Conservation (phyloP, 306 rosid species). For the Castanospermum australe region DNA sequence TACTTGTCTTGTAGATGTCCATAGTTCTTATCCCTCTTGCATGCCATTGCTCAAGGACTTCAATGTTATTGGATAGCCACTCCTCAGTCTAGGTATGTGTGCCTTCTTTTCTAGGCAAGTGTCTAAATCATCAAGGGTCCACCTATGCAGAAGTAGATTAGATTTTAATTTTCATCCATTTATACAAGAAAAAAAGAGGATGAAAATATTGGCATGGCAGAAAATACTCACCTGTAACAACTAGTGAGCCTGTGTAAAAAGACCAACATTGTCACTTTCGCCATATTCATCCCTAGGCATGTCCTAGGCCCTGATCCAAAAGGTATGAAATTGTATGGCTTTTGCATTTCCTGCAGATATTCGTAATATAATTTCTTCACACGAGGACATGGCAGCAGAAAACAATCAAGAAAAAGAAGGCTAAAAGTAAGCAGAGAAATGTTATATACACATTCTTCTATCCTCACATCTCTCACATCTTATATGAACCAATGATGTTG, state of each 20-base stretch:
- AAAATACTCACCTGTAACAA: slow-evolving; percentile 58
- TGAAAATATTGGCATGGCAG: background rate
- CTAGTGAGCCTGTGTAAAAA: slow-evolving; percentile 60
- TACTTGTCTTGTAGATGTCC: background rate
- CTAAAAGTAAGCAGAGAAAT: too few species aligned
- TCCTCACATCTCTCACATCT: too few species aligned
- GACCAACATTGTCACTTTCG: slow-evolving; percentile 64
- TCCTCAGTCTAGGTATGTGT: slow-evolving; percentile 63
- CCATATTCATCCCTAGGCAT: slow-evolving; percentile 74
- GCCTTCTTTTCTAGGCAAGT: slow-evolving; percentile 69
- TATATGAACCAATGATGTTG: too few species aligned
- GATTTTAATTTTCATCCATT: background rate
- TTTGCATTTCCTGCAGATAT: slow-evolving; percentile 56
- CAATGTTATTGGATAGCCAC: slow-evolving; percentile 74
- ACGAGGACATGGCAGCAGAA: background rate
- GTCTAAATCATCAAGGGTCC: slow-evolving; percentile 66
- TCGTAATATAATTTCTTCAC: background rate
- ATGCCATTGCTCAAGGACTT: slow-evolving; percentile 40
- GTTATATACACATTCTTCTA: too few species aligned
- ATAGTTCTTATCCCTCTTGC: slow-evolving; percentile 10
- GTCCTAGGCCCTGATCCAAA: slow-evolving; percentile 80
- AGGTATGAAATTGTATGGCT: slow-evolving; percentile 68
- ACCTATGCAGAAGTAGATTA: slow-evolving; percentile 38
- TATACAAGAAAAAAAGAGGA: background rate
- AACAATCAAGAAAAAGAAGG: background rate